phyloP scores from a whole-genome alignment of 2,329 filamentous ascomycete species.

The Raffaelea deltoideospora region DNA sequence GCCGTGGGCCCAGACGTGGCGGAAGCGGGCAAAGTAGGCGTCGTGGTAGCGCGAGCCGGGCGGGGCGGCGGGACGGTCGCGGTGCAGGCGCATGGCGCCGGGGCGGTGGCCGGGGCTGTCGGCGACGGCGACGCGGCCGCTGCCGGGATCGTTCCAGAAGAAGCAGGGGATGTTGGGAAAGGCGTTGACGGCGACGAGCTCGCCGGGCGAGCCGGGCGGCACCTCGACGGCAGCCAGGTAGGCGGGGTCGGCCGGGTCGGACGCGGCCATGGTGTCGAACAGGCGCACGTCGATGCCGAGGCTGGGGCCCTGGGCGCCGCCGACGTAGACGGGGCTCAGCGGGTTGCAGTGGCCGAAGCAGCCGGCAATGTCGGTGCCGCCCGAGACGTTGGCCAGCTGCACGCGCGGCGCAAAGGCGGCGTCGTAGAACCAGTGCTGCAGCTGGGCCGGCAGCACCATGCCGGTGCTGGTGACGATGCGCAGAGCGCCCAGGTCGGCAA shows the following conservation, averaged over 20 bases:
- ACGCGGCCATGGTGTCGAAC: constrained; percentile 44
- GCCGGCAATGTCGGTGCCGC: constrained; percentile 59
- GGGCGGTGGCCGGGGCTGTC: constrained; percentile 1
- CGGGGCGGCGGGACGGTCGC: constrained; percentile 18
- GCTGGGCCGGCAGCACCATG: constrained; percentile 63
- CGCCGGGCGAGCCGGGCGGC: constrained; percentile 49
- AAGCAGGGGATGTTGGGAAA: constrained; percentile 65
- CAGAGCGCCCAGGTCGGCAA: constrained; percentile 47
- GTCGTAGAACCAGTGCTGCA: constrained; percentile 70
- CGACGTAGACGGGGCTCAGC: constrained; percentile 48
- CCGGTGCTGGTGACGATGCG: constrained; percentile 55
- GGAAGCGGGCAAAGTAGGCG: constrained; percentile 48
- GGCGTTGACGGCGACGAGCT: constrained; percentile 53
- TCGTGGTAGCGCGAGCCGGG: constrained; percentile 41
- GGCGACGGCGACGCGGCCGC: constrained; percentile 4
- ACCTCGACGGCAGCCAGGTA: constrained; percentile 28
- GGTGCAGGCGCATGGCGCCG: constrained; percentile 6
- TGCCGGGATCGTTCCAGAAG: constrained; percentile 41
- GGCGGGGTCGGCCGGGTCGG: constrained; percentile 22
- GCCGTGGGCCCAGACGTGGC: constrained; percentile 65
- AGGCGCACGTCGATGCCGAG: constrained; percentile 36
- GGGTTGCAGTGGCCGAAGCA: constrained; percentile 52
- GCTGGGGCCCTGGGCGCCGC: constrained; percentile 33
- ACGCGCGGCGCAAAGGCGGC: constrained; percentile 50
- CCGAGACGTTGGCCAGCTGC: constrained; percentile 60